Base-by-base conservation (phyloP, 2,329 filamentous ascomycete species). In the Tympanopsis confertula region DNA sequence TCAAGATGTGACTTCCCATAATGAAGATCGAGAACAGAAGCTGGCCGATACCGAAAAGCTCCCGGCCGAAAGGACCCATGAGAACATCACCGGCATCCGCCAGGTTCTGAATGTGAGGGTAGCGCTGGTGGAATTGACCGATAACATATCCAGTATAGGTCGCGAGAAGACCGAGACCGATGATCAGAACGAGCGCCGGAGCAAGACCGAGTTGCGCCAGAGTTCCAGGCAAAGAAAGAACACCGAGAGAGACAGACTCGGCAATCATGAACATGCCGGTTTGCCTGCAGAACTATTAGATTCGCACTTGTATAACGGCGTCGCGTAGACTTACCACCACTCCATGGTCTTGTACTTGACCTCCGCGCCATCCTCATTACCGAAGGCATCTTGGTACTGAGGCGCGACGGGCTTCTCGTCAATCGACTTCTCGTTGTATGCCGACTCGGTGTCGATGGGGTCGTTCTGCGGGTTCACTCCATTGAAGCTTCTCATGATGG, bases 91-190 rank as follows among this genome's bases (percentile, higher is more conserved):
- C 71, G 12, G 69, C 71, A 47, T 78, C 74, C 4, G 68, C 68
- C 51, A 75, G 71, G 39, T 64, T 69, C 36, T 65, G 61, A 35
- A 77, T 60, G 15, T 65, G 54, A 3, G 71, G 68, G 47, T 70
- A 67, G 32, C 52, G 56, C 38, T 67, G 53, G 46, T 73, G 74
- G 57, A 78, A 74, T 47, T 74, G 67, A 14, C 70, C 74, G 35
- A 79, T 66, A 4, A 78, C 63, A 46, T 68, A 75, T 35, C 74
- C 72, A 2, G 72, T 75, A 48, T 77, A 78, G n/a, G 66, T 71
- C 2, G 74, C 63, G 5, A 78, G 50, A 19, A 70, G 37, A 18
- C 74, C 72, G 10, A 78, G 54, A 15, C 59, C 49, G 37, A 75
- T 42, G 35, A 74, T 65, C 24, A 75, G 54, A 36, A 78, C 60